These are phyloP conservation scores for Trichoderma sp. DNA, from an alignment of 2,329 filamentous ascomycete genomes.

Conservation along the genomic window DNA sequence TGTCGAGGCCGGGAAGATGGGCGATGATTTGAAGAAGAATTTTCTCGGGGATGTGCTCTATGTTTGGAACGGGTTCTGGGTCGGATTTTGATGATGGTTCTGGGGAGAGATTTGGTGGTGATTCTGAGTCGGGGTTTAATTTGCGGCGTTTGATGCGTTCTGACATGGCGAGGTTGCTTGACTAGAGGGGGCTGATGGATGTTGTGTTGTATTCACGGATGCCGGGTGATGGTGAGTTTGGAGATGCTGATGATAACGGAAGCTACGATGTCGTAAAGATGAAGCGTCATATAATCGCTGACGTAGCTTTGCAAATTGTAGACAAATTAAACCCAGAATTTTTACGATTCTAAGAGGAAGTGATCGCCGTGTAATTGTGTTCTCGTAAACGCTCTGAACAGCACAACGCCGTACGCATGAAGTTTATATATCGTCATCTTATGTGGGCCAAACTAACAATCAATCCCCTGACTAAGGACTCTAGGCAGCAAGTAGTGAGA, in stretches of 20 bases:
- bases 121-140: not conserved
- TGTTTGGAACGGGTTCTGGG: not conserved
- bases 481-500: not conserved
- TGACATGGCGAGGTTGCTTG: not conserved
- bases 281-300: not conserved
- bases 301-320: not conserved
- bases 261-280: not conserved
- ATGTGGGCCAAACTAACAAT: not conserved
- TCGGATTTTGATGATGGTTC: not conserved
- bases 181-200: not conserved
- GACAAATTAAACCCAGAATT: not conserved
- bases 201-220: not conserved
- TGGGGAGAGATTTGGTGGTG: not conserved
- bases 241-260: too few species aligned
- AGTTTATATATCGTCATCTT: not conserved
- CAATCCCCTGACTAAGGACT: not conserved
- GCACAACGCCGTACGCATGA: not conserved
- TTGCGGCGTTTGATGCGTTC: not conserved
- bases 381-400: not conserved
- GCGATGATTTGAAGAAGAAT: not conserved
- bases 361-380: not conserved
- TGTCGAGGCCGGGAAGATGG: conserved; percentile 1
- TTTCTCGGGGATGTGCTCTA: not conserved
- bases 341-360: not conserved
- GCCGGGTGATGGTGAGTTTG: not conserved